These are phyloP conservation scores for Microdochium bolleyi DNA, from an alignment of 2,329 filamentous ascomycete genomes.

Conservation along the genomic window DNA sequence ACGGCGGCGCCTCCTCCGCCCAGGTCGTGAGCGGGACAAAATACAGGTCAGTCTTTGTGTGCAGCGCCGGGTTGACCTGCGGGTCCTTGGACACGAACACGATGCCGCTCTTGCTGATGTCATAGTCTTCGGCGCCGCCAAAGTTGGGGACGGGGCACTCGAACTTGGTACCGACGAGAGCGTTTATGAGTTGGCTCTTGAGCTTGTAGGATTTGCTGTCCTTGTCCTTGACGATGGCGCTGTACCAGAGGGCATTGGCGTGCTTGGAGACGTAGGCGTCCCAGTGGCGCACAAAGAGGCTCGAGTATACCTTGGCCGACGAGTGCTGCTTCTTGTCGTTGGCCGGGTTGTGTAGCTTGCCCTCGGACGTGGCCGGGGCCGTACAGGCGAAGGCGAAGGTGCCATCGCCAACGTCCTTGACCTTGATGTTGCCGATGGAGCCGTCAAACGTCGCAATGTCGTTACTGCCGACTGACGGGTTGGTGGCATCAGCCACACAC, in stretches of 20 bases:
- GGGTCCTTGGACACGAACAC: constrained; percentile 73
- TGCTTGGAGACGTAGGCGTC: constrained; percentile 66
- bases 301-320: constrained; percentile 63
- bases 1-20: constrained; percentile 38
- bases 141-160: constrained; percentile 70
- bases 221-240: constrained; percentile 39
- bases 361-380: constrained; percentile 59
- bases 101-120: constrained; percentile 58
- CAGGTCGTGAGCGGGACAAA: constrained; percentile 59
- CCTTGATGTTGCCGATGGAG: constrained; percentile 50
- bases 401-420: constrained; percentile 38
- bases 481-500: constrained; percentile 27
- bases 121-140: constrained; percentile 73
- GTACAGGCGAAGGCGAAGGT: constrained; percentile 49
- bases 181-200: constrained; percentile 47
- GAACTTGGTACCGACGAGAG: constrained; percentile 49
- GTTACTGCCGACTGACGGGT: constrained; percentile 23
- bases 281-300: constrained; percentile 77
- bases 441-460: constrained; percentile 42
- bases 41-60: constrained; percentile 80
- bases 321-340: constrained; percentile 51
- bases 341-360: constrained; percentile 59
- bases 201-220: constrained; percentile 29
- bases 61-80: constrained; percentile 58
- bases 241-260: constrained; percentile 66